These are phyloP conservation scores for Magnusiomyces tetraspermus DNA, from an alignment of 1,139 yeast species.

Conservation along the genomic window DNA sequence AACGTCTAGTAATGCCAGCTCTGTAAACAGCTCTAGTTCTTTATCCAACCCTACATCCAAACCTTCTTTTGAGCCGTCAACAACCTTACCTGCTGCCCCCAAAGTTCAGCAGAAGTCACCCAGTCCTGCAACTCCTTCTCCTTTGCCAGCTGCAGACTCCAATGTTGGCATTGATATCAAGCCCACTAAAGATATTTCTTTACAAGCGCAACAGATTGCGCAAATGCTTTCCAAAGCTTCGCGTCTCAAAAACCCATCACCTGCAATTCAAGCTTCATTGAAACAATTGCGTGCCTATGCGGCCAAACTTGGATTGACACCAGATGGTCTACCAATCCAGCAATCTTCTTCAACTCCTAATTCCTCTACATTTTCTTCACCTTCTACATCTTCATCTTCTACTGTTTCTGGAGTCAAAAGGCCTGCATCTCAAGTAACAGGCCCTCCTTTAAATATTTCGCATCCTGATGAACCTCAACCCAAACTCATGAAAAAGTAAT, in stretches of 20 bases:
- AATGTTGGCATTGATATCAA: conserved; percentile 3
- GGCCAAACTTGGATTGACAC: conserved; percentile 17
- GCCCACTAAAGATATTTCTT: conserved; percentile 1
- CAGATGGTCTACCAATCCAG: not conserved
- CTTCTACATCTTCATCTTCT: not conserved
- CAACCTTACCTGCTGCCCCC: not conserved
- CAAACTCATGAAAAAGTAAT: not conserved
- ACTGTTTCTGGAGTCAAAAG: not conserved
- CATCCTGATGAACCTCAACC: not conserved
- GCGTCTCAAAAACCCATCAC: conserved; percentile 31
- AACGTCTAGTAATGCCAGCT: too few relatives aligned
- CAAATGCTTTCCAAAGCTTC: conserved; percentile 33
- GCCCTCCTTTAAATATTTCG: not conserved
- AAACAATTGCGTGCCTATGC: conserved; percentile 32
- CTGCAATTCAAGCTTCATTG: conserved; percentile 30
- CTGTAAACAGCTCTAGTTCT: too few relatives aligned
- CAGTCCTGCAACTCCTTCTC: conserved; percentile 3
- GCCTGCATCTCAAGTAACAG: not conserved
- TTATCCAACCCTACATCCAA: too few relatives aligned
- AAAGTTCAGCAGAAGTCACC: not conserved
- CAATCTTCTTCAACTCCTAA: too few relatives aligned
- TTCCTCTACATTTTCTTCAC: too few relatives aligned
- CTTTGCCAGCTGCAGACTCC: not conserved
- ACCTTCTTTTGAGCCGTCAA: not conserved
- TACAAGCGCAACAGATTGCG: conserved; percentile 26